Percentiles rank a stretch among this genome's conserved stretches.
Evolutionary conservation across 768 basidiomycete species (phyloP).

Genomic region (Leccinum ochraceum): DNA sequence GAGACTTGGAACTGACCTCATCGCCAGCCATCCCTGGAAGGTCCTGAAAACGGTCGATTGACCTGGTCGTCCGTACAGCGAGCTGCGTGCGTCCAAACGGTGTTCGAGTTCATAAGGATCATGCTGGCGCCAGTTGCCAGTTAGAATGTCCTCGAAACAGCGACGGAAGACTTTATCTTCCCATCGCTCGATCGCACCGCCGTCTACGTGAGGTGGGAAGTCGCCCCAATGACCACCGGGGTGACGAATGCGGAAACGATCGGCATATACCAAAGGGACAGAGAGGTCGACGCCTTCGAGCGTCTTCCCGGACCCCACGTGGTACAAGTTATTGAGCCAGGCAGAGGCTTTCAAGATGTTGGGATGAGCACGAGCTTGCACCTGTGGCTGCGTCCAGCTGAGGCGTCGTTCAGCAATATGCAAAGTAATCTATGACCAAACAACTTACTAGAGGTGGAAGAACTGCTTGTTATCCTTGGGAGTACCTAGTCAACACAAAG

Average conservation of each 20-base stretch:
- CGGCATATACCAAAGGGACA: slow-evolving; percentile 67
- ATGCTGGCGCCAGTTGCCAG: slow-evolving; percentile 61
- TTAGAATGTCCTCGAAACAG: slow-evolving; percentile 63
- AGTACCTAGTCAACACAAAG: slow-evolving; percentile 37
- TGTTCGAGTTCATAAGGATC: slow-evolving; percentile 66
- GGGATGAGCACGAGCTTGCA: slow-evolving; percentile 69
- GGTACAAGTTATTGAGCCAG: slow-evolving; percentile 70
- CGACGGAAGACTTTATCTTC: slow-evolving; percentile 58
- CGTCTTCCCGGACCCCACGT: slow-evolving; percentile 37
- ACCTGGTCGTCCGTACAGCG: slow-evolving; percentile 59
- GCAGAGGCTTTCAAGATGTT: slow-evolving; percentile 56
- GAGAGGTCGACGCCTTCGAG: slow-evolving; percentile 59
- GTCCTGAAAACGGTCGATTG: slow-evolving; percentile 59
- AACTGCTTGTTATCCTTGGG: slow-evolving; percentile 68
- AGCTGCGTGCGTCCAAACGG: slow-evolving; percentile 59
- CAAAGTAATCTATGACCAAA: neutral
- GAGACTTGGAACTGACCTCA: slow-evolving; percentile 47
- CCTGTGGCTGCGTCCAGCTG: slow-evolving; percentile 55
- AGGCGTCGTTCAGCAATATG: neutral
- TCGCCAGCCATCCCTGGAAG: slow-evolving; percentile 78
- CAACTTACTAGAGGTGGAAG: slow-evolving; percentile 66
- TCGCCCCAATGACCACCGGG: slow-evolving; percentile 58
- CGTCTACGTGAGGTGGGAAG: slow-evolving; percentile 56
- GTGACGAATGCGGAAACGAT: slow-evolving; percentile 72
- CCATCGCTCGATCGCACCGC: slow-evolving; percentile 75